These are phyloP conservation scores for Fusarium devonianum DNA, from an alignment of 2,329 filamentous ascomycete genomes.

Conservation along the genomic window DNA sequence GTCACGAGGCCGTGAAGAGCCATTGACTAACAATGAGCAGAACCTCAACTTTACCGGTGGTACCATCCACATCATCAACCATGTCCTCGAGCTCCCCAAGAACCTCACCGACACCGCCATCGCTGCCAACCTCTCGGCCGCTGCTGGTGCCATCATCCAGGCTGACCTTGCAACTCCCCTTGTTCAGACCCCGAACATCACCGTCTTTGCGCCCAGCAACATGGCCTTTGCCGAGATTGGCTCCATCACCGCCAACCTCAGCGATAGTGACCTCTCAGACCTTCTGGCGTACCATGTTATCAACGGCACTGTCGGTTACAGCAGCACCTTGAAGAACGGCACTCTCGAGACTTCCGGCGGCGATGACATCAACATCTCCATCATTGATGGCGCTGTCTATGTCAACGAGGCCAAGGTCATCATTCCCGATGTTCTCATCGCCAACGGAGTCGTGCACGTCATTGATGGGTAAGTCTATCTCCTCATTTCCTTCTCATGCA, in stretches of 20 bases:
- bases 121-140: slow-evolving; percentile 32
- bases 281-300: slow-evolving; percentile 70
- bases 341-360: slow-evolving; percentile 38
- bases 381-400: slow-evolving; percentile 49
- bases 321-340: slow-evolving; percentile 38
- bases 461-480: slow-evolving; percentile 60
- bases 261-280: slow-evolving; percentile 52
- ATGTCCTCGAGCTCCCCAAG: slow-evolving; percentile 49
- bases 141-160: slow-evolving; percentile 38
- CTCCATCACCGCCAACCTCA: slow-evolving; percentile 55
- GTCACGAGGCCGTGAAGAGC: background rate
- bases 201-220: slow-evolving; percentile 69
- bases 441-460: slow-evolving; percentile 65
- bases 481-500: background rate
- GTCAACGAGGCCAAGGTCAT: slow-evolving; percentile 54
- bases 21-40: slow-evolving; percentile 11
- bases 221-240: slow-evolving; percentile 64
- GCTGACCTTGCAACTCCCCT: slow-evolving; percentile 38
- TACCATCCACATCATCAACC: slow-evolving; percentile 59
- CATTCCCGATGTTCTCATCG: slow-evolving; percentile 56
- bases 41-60: slow-evolving; percentile 56
- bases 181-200: slow-evolving; percentile 49
- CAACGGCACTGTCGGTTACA: slow-evolving; percentile 54
- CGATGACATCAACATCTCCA: slow-evolving; percentile 51
- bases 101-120: slow-evolving; percentile 44